phyloP scores from a whole-genome alignment of 495 filamentous ascomycete genomes.

The Penicillium pulvis region DNA sequence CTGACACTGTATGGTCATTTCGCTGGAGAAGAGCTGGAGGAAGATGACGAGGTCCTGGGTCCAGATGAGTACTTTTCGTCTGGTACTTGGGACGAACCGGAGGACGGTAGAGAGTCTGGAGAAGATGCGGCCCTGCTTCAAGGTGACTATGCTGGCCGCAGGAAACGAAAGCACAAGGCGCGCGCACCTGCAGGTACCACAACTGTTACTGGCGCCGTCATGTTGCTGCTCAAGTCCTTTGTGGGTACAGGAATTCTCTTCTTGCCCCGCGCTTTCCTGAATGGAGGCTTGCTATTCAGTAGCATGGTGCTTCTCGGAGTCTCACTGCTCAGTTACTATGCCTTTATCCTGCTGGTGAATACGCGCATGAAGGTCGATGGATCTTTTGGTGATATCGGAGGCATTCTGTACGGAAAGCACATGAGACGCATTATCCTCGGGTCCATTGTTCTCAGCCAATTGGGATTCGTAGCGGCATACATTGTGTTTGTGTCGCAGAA shows the following conservation, averaged over 20 bases:
- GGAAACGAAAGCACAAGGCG: slow-evolving; percentile 68
- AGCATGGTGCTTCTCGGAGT: slow-evolving; percentile 84
- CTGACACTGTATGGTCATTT: slow-evolving; percentile 95
- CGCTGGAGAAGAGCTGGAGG: slow-evolving; percentile 92
- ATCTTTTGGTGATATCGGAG: slow-evolving; percentile 96
- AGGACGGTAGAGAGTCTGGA: slow-evolving; percentile 70
- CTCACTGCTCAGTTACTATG: slow-evolving; percentile 87
- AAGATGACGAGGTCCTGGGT: slow-evolving; percentile 85
- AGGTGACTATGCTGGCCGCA: slow-evolving; percentile 61
- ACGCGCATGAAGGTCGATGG: slow-evolving; percentile 81
- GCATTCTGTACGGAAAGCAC: slow-evolving; percentile 84
- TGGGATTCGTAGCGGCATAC: slow-evolving; percentile 96
- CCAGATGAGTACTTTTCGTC: slow-evolving; percentile 86
- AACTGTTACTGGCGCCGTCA: slow-evolving; percentile 68
- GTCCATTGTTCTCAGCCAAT: slow-evolving; percentile 90
- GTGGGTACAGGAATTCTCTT: slow-evolving; percentile 98
- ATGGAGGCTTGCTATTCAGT: slow-evolving; percentile 97
- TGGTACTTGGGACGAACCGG: slow-evolving; percentile 58
- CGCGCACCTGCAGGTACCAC: slow-evolving; percentile 71
- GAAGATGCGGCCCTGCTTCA: slow-evolving; percentile 82
- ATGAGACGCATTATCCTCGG: slow-evolving; percentile 84
- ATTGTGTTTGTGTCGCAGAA: slow-evolving; percentile 98
- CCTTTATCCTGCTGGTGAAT: slow-evolving; percentile 88
- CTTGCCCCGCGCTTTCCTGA: slow-evolving; percentile 87
- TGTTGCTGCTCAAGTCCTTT: slow-evolving; percentile 93